These are phyloP conservation scores for Phyllosticta citrichinensis DNA, from an alignment of 2,329 filamentous ascomycete species.

Conservation along the genomic window DNA sequence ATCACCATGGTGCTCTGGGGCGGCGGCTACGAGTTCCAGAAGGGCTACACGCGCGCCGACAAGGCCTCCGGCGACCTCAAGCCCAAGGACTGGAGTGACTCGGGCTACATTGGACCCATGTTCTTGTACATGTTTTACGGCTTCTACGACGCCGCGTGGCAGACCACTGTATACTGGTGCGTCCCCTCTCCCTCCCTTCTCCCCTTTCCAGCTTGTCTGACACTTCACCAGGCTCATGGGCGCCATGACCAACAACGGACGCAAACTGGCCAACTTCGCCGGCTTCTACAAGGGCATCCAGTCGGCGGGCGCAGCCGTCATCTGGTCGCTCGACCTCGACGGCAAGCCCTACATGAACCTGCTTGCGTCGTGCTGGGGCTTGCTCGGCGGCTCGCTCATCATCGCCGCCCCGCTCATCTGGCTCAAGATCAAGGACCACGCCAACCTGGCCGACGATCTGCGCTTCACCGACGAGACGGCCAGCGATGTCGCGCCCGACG, in stretches of 20 bases:
- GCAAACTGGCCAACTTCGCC: slow-evolving; percentile 83
- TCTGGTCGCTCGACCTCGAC: slow-evolving; percentile 56
- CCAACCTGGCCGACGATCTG: slow-evolving; percentile 71
- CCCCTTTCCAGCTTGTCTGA: neutral
- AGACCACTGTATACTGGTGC: slow-evolving; percentile 81
- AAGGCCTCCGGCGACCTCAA: slow-evolving; percentile 19
- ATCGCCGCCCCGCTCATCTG: slow-evolving; percentile 72
- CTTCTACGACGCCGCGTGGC: slow-evolving; percentile 82
- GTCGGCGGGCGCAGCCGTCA: slow-evolving; percentile 73
- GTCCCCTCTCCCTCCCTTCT: slow-evolving; percentile 15
- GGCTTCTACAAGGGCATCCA: slow-evolving; percentile 88
- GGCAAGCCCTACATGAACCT: slow-evolving; percentile 56
- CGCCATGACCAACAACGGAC: slow-evolving; percentile 80
- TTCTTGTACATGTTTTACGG: slow-evolving; percentile 88
- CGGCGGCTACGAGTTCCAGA: slow-evolving; percentile 70
- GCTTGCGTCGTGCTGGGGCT: slow-evolving; percentile 66
- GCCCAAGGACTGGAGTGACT: slow-evolving; percentile 55
- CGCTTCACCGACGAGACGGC: slow-evolving; percentile 76
- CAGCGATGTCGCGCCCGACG: slow-evolving; percentile 49
- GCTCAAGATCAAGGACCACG: slow-evolving; percentile 69
- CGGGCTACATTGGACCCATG: slow-evolving; percentile 66
- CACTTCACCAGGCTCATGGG: slow-evolving; percentile 65
- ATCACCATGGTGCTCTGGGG: slow-evolving; percentile 75
- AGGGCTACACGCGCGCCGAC: slow-evolving; percentile 40
- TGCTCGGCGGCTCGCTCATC: slow-evolving; percentile 63